Evolutionary conservation across 129 eudicot genomes (phyloP), one percentile per base, ranked within the genome.

Genomic region (Mikania micrantha): DNA sequence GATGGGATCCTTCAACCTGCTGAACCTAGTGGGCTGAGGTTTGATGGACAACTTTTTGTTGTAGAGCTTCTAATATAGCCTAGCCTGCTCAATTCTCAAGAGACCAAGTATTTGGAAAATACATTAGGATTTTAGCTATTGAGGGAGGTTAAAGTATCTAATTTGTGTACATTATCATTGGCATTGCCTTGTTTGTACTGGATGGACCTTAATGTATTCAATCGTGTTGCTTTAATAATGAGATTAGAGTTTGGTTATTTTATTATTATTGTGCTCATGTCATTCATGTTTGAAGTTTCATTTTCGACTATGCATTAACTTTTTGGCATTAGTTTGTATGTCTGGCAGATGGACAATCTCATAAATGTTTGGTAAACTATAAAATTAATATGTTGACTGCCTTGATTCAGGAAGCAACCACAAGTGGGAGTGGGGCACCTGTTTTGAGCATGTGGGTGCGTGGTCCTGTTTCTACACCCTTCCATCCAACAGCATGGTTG

Each of bases 1-100:
- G 95, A 94, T 74, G 99, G 93, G 64, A 41, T 77, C 22, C 70
- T 83, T 56, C 85, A 82, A 53, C 87, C 97, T 67, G 84, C 85
- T 28, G 92, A 87, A 71, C 65, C 88, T 9, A 68, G 76, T 16
- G 97, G 95, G 3, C 77, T 94, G 64, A 81, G 88, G 71, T 94
- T 94, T 77, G 93, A 94, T 73, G 95, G 87, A 29, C 88, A 84
- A 41, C 79, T 83, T 67, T 89, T 87, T 65, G 72, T 83, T 25
- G 85, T 83, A 77, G 94, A 94, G 67, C 88, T 85, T 70, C 62
- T 75, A 69, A 60, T 86, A 31, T 76, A 71, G 73, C 63, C n/a
- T 40, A 40, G 45, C 45, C 2, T n/a, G n/a, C n/a, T n/a, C n/a
- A n/a, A n/a, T n/a, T n/a, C n/a, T n/a, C n/a, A n/a, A n/a, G n/a